These are phyloP conservation scores for Phylloporus sp. DNA, from an alignment of 768 basidiomycete genomes.

Conservation along the genomic window DNA sequence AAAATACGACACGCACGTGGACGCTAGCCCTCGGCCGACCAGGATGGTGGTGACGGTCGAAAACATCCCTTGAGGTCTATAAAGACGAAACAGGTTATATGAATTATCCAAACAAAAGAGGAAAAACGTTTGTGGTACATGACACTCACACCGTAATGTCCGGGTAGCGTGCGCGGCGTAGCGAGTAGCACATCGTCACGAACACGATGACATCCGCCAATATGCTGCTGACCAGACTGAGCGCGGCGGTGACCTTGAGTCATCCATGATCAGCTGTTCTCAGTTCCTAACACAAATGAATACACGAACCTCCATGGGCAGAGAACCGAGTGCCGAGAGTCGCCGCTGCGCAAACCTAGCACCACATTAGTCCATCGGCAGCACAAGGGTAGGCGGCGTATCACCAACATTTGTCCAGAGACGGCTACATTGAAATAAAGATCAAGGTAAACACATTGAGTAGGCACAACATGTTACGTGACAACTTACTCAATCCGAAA, in stretches of 20 bases:
- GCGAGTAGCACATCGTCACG: constrained; percentile 14
- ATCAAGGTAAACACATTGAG: not conserved
- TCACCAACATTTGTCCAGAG: constrained; percentile 26
- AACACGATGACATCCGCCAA: constrained; percentile 13
- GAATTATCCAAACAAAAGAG: not conserved
- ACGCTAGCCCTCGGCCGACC: constrained; percentile 21
- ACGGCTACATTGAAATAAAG: constrained; percentile 13
- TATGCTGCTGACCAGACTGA: constrained; percentile 7
- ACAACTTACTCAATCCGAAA: constrained; percentile 29
- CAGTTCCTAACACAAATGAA: not conserved
- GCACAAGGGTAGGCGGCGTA: not conserved
- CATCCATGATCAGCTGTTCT: not conserved
- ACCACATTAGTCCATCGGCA: constrained; percentile 10
- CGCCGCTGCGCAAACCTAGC: constrained; percentile 18
- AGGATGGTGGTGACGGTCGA: not conserved
- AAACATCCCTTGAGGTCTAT: constrained; percentile 14
- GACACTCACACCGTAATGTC: constrained; percentile 15
- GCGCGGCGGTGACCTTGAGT: constrained; percentile 14
- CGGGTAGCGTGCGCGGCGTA: constrained; percentile 18
- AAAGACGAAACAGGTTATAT: not conserved
- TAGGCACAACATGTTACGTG: too few species aligned
- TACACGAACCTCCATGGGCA: constrained; percentile 19
- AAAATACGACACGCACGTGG: constrained; percentile 17
- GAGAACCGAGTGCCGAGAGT: constrained; percentile 18
- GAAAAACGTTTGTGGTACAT: not conserved